phyloP scores from a whole-genome alignment of 1,139 yeast species.

The Cylindricascospora bacillispora region DNA sequence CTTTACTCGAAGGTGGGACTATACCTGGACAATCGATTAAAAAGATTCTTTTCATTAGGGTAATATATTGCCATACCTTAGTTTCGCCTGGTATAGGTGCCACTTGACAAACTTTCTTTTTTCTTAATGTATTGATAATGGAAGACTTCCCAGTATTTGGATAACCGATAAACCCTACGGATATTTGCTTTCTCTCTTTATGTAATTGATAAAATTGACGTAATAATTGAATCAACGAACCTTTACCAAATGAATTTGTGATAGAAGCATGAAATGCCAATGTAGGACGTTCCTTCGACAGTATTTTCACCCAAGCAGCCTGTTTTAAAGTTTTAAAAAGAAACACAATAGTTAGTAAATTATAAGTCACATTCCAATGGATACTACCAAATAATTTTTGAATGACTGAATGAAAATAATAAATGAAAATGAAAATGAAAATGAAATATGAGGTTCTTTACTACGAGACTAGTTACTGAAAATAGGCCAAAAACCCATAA shows the following conservation, averaged over 20 bases:
- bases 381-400: neutral
- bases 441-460: slow-evolving; percentile 51
- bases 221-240: slow-evolving; percentile 81
- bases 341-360: slow-evolving; percentile 10
- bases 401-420: neutral
- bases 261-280: slow-evolving; percentile 97
- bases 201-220: slow-evolving; percentile 89
- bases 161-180: slow-evolving; percentile 94
- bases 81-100: slow-evolving; percentile 99
- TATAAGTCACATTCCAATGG: slow-evolving; percentile 1
- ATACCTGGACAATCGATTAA: slow-evolving; percentile 98
- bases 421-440: slow-evolving; percentile 1
- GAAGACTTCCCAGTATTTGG: slow-evolving; percentile 97
- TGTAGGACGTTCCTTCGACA: slow-evolving; percentile 86
- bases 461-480: slow-evolving; percentile 27
- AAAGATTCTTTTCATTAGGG: slow-evolving; percentile 89
- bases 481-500: neutral
- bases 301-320: slow-evolving; percentile 98
- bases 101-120: slow-evolving; percentile 90
- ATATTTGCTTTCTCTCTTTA: slow-evolving; percentile 86
- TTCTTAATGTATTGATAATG: slow-evolving; percentile 82
- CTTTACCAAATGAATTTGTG: slow-evolving; percentile 95
- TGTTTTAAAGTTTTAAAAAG: slow-evolving; percentile 21
- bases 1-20: slow-evolving; percentile 88
- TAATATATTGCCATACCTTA: slow-evolving; percentile 97